These are phyloP conservation scores for Lachancea kluyveri DNA, from an alignment of 805 yeast species.

Conservation along the genomic window DNA sequence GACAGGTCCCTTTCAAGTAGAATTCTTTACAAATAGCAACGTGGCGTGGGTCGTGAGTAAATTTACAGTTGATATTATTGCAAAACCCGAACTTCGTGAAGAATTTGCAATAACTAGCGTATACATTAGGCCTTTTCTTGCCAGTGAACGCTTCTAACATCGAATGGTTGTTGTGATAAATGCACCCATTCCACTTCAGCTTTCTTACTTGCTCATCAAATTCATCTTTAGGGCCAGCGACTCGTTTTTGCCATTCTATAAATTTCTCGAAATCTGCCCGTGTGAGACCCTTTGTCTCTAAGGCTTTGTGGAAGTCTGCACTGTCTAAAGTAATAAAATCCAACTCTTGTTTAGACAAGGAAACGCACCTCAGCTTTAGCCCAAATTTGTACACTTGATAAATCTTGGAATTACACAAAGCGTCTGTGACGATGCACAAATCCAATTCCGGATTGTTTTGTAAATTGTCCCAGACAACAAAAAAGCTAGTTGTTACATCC, in stretches of 20 bases:
- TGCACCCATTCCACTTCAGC: constrained; percentile 3
- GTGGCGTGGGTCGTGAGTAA: constrained; percentile 7
- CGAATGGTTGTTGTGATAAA: constrained; percentile 4
- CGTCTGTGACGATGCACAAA: constrained; percentile 6
- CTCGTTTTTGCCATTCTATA: constrained; percentile 3
- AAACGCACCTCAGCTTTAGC: constrained; percentile 3
- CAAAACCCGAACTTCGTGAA: constrained; percentile 8
- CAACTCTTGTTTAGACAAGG: constrained; percentile 3
- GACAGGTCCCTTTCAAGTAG: constrained; percentile 5
- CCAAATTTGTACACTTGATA: constrained; percentile 8
- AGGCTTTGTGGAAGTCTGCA: background rate
- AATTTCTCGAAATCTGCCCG: constrained; percentile 2
- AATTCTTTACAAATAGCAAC: constrained; percentile 7
- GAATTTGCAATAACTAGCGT: constrained; percentile 8
- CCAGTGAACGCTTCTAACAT: background rate
- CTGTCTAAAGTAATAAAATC: background rate
- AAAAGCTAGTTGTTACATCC: constrained; percentile 1
- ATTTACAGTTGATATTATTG: constrained; percentile 7
- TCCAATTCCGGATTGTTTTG: constrained; percentile 8
- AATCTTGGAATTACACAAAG: constrained; percentile 4
- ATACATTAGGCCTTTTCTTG: background rate
- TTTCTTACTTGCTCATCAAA: constrained; percentile 5
- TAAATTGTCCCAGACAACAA: constrained; percentile 3
- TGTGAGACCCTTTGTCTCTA: constrained; percentile 1
- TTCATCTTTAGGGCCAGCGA: background rate